Evolutionary conservation across 2,329 filamentous ascomycete species (phyloP).

Genomic region (Cladorrhinum sp.): DNA sequence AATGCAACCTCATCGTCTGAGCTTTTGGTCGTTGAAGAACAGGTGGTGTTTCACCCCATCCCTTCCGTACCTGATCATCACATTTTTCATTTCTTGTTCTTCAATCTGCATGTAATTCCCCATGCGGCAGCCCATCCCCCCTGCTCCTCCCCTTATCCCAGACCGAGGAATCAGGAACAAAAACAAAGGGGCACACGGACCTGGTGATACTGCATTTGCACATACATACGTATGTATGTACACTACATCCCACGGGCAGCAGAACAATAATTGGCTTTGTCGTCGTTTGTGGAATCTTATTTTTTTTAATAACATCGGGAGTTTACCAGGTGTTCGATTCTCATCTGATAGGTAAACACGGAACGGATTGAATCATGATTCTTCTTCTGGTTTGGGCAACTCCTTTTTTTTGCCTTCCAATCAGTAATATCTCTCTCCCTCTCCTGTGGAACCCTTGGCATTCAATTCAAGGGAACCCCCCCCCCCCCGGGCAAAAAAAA

Average conservation of each 20-base stretch:
- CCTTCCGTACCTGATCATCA: background rate
- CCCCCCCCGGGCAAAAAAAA: too few relatives aligned
- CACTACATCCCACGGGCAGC: background rate
- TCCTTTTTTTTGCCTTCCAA: background rate
- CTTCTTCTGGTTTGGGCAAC: background rate
- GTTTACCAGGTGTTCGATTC: too few relatives aligned
- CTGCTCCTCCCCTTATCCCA: background rate
- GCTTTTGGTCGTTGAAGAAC: background rate
- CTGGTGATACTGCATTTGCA: background rate
- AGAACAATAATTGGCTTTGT: background rate
- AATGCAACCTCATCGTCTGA: background rate
- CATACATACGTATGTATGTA: too few relatives aligned
- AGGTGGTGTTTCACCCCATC: slow-evolving; percentile 4
- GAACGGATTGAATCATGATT: background rate
- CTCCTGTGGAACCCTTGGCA: background rate
- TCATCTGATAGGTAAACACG: too few relatives aligned
- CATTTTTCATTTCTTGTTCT: background rate
- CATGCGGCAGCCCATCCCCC: background rate
- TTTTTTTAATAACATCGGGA: too few relatives aligned
- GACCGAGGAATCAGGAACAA: too few relatives aligned
- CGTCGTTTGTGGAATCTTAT: too few relatives aligned
- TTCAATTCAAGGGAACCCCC: too few relatives aligned
- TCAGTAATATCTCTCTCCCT: too few relatives aligned
- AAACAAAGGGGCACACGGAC: background rate
- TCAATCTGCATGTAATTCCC: background rate